A percentile compares a stretch with the other conserved stretches of the same genome.
phyloP scores from a whole-genome alignment of 164 flowering plant species.

The Umbellularia californica region DNA sequence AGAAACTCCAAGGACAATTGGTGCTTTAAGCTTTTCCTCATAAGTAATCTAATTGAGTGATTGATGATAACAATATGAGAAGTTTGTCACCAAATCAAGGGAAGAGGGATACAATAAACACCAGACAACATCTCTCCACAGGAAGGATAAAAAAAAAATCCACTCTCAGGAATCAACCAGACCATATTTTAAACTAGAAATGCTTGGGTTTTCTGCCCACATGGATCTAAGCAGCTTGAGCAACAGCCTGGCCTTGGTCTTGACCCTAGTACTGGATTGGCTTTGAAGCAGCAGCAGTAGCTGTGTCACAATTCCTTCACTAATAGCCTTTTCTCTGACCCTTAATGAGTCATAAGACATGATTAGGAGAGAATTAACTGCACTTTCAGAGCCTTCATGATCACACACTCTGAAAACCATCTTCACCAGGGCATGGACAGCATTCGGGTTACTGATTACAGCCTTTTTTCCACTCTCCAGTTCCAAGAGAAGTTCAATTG shows the following conservation, averaged over 20 bases:
- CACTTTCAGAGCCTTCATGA: conserved; percentile 59
- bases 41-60: too few relatives aligned
- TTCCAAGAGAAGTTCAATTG: conserved; percentile 39
- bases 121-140: not conserved
- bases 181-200: conserved; percentile 10
- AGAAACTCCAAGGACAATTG: too few relatives aligned
- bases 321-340: conserved; percentile 44
- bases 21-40: too few relatives aligned
- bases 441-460: conserved; percentile 28
- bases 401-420: conserved; percentile 61
- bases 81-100: too few relatives aligned
- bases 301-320: conserved; percentile 54
- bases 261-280: conserved; percentile 49
- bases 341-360: conserved; percentile 34
- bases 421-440: conserved; percentile 42
- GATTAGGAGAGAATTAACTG: conserved; percentile 35
- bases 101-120: too few relatives aligned
- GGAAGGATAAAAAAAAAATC: not conserved
- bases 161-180: conserved; percentile 11
- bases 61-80: too few relatives aligned
- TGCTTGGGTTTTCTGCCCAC: conserved; percentile 28
- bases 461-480: conserved; percentile 37
- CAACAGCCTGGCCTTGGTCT: conserved; percentile 58
- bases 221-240: conserved; percentile 61
- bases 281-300: conserved; percentile 62